Evolutionary conservation across 805 yeast species (phyloP), one percentile per base, ranked within the genome.

Genomic region (Monosporozyma yasuniensis): DNA sequence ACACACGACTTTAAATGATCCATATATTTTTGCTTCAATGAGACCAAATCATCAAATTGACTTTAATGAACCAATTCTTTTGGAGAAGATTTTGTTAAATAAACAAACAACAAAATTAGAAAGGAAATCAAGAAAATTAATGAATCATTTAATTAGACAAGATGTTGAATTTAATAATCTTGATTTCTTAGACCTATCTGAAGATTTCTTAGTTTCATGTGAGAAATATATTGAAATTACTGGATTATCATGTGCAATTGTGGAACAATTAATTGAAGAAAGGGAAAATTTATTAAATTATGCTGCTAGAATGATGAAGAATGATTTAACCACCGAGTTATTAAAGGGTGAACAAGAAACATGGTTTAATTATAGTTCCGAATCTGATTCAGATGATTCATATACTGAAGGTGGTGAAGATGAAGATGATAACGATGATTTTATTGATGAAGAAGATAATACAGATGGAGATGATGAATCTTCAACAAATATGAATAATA

Each of bases 261-360:
- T 82, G 7, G 74, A 75, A 42, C 84, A 78, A 54, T 70, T 86
- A 56, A 76, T 82, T 35, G 85, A 82, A 41, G 89, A 84, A 59
- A 73, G 88, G 50, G 88, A 83, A 51, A 76, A 81, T 3, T 74
- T 85, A 23, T 63, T 84, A 45, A 85, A 81, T 57, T 84, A 84
- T 60, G 84, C 87, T 14, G 82, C 91, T 0, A 73, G 93, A 57
- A 80, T 84, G 50, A 81, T 86, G 88, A 83, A 83, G 56, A 81
- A 81, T 52, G 85, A 83, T 58, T 76, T 83, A 57, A 78, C 81
- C 51, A 75, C 79, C 34, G 82, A 81, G 47, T 62, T 81, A 39
- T 68, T 81, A 49, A 70, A 76, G 28, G 79, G 71, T 23, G 77
- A 75, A 56, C 68, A 77, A 52, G 70, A 67, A 30, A 67, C 62